phyloP scores from a whole-genome alignment of 73 alveolate species.

The Durusdinium trenchii region DNA sequence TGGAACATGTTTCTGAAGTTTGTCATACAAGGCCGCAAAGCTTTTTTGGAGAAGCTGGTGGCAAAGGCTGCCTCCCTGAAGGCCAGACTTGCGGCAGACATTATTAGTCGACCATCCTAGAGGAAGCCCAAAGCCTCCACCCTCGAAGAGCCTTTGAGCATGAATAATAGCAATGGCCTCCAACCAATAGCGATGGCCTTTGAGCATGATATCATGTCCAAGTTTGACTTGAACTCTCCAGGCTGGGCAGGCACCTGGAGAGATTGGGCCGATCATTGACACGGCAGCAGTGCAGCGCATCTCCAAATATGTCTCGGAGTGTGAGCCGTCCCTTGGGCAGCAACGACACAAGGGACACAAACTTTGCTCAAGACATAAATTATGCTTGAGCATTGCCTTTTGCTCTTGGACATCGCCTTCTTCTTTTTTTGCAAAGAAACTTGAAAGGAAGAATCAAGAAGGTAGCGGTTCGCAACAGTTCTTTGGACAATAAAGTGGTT shows the following conservation, averaged over 20 bases:
- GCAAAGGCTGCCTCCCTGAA: constrained; percentile 58
- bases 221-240: not conserved
- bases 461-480: not conserved
- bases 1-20: not conserved
- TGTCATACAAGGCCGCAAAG: constrained; percentile 46
- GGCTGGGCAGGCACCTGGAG: constrained; percentile 69
- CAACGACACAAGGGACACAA: not conserved
- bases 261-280: constrained; percentile 74
- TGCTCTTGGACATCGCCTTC: too few species aligned
- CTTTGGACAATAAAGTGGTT: not conserved
- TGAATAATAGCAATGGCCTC: not conserved
- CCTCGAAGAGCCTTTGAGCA: not conserved
- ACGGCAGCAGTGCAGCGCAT: constrained; percentile 70
- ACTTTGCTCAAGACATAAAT: not conserved
- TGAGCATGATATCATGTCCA: not conserved
- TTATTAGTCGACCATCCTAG: not conserved
- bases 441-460: too few species aligned
- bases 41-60: constrained; percentile 79
- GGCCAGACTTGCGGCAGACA: not conserved
- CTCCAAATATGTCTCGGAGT: not conserved
- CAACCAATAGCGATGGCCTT: not conserved
- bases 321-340: constrained; percentile 37
- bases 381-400: too few species aligned
- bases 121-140: not conserved
- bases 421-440: too few species aligned